Conservation (phyloP, 371 early-diverging fungal genomes). For the Lichtheimia ornata region DNA sequence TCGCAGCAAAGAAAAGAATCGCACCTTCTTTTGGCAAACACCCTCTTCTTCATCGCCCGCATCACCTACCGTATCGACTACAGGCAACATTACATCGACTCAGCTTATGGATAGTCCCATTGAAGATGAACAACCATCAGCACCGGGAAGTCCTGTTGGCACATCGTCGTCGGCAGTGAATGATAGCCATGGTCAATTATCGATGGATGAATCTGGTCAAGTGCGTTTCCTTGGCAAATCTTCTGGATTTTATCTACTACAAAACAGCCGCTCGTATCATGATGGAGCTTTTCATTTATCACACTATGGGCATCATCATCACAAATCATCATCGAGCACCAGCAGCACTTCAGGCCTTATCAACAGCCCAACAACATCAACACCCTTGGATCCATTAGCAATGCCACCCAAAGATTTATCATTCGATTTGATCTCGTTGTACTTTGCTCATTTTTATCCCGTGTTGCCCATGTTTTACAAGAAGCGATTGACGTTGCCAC, state of each 20-base stretch:
- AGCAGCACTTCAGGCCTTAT: no score
- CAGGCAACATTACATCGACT: background rate
- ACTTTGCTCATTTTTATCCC: constrained; percentile 59
- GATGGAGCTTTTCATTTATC: constrained; percentile 46
- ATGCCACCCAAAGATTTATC: constrained; percentile 57
- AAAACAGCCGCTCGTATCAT: constrained; percentile 45
- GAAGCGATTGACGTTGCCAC: constrained; percentile 17
- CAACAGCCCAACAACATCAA: no score
- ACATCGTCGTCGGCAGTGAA: constrained; percentile 8
- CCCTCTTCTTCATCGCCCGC: no score
- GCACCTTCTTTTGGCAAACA: constrained; percentile 19
- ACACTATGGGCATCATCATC: constrained; percentile 4
- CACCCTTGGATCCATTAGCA: constrained; percentile 28
- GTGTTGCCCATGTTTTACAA: constrained; percentile 58
- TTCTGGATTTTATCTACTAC: constrained; percentile 46
- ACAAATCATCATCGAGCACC: no score
- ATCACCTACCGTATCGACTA: background rate
- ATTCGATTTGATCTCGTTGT: constrained; percentile 51
- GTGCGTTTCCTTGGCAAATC: constrained; percentile 49
- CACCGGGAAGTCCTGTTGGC: background rate
- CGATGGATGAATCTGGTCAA: constrained; percentile 53
- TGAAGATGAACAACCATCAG: background rate
- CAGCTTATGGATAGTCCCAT: constrained; percentile 12
- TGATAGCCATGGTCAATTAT: constrained; percentile 38
- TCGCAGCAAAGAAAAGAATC: constrained; percentile 22